These are phyloP conservation scores for Carnegiea gigantea DNA, from an alignment of 179 eudicot species.

Conservation along the genomic window DNA sequence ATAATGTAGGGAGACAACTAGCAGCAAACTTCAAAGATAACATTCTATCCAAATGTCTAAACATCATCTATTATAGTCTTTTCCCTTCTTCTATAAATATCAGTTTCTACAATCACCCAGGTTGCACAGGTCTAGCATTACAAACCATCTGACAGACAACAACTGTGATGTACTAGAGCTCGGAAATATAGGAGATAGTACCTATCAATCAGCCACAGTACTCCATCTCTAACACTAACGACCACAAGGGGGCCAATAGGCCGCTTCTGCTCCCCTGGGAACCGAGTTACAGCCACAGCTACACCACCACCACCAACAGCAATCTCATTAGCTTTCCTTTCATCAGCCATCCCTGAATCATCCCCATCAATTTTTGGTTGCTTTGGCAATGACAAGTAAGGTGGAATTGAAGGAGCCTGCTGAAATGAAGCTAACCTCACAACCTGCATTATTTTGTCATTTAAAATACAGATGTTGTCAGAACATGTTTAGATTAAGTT, in stretches of 20 bases:
- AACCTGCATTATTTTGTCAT: slow-evolving; percentile 42
- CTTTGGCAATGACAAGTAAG: slow-evolving; percentile 80
- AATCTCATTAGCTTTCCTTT: slow-evolving; percentile 64
- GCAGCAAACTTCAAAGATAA: background rate
- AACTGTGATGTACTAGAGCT: background rate
- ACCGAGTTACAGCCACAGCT: slow-evolving; percentile 91
- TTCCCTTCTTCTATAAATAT: background rate
- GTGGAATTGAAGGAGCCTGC: slow-evolving; percentile 93
- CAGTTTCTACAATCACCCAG: background rate
- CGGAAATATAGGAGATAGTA: slow-evolving; percentile 9
- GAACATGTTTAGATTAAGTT: background rate
- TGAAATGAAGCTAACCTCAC: slow-evolving; percentile 96
- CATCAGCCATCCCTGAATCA: slow-evolving; percentile 56
- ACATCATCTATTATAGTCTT: background rate
- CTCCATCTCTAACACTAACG: slow-evolving; percentile 92
- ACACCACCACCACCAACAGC: slow-evolving; percentile 99
- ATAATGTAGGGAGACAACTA: background rate
- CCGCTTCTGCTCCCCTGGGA: slow-evolving; percentile 91
- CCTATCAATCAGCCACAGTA: slow-evolving; percentile 91
- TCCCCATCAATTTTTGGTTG: slow-evolving; percentile 67
- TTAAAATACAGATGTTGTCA: background rate
- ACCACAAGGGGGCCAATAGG: slow-evolving; percentile 93
- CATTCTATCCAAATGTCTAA: background rate
- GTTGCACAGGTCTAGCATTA: background rate
- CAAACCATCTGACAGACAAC: background rate